Percentiles rank a stretch among this genome's conserved stretches.
phyloP scores from a whole-genome alignment of 192 early-diverging fungal genomes.

The Backusella parvicylindrica region DNA sequence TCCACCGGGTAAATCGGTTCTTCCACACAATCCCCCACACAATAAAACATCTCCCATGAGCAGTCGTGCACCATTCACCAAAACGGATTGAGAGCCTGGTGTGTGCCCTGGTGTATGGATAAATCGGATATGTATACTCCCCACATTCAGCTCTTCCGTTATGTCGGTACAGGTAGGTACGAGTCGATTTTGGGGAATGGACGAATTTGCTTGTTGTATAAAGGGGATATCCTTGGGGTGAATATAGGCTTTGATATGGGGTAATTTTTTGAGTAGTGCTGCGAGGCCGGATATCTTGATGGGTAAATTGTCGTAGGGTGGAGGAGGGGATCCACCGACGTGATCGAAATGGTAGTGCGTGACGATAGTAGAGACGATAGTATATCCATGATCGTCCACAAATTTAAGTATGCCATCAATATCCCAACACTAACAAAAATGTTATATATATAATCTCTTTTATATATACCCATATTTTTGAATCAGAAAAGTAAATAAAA shows the following conservation, averaged over 20 bases:
- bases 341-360: conserved; percentile 91
- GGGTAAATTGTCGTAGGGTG: conserved; percentile 77
- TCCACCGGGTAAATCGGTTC: conserved; percentile 82
- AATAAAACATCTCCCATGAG: conserved; percentile 84
- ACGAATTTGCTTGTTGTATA: conserved; percentile 65
- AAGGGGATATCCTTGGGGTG: conserved; percentile 72
- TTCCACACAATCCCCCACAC: conserved; percentile 74
- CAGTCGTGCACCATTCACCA: conserved; percentile 72
- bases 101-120: conserved; percentile 95
- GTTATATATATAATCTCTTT: not conserved
- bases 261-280: conserved; percentile 68
- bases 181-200: conserved; percentile 23
- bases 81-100: conserved; percentile 78
- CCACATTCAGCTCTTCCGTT: conserved; percentile 29
- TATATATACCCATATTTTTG: not conserved
- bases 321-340: conserved; percentile 71
- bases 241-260: conserved; percentile 73
- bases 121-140: conserved; percentile 58
- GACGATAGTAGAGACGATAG: conserved; percentile 68
- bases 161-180: conserved; percentile 26
- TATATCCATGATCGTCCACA: conserved; percentile 54
- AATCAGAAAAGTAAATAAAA: not conserved
- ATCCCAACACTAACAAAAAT: conserved; percentile 76
- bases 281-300: conserved; percentile 77
- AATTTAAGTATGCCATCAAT: conserved; percentile 75